phyloP scores from a whole-genome alignment of 2,329 filamentous ascomycete species.

The Chrysoporthe cubensis region DNA sequence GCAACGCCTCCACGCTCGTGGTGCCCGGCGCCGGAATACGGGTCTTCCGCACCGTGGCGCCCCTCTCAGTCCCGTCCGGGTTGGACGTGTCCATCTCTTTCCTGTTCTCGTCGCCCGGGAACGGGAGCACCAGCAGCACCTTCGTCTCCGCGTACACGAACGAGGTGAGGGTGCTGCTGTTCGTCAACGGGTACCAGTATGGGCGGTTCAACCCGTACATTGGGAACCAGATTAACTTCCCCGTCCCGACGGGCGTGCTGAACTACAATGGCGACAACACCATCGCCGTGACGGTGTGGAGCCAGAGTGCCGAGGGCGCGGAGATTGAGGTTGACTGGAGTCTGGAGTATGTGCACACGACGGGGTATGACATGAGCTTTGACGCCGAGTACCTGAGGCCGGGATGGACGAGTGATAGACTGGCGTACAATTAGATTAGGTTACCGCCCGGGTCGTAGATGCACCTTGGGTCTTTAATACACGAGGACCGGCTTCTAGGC shows the following conservation, averaged over 20 bases:
- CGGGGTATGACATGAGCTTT: conserved; percentile 55
- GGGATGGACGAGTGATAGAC: conserved; percentile 48
- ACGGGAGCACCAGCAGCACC: conserved; percentile 39
- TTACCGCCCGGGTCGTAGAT: not conserved
- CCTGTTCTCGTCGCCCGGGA: conserved; percentile 48
- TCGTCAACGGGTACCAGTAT: conserved; percentile 69
- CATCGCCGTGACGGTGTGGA: conserved; percentile 62
- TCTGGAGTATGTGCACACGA: conserved; percentile 57
- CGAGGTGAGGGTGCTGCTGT: conserved; percentile 55
- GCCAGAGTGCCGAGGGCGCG: conserved; percentile 56
- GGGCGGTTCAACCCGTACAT: conserved; percentile 63
- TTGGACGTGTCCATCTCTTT: conserved; percentile 62
- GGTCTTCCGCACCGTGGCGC: conserved; percentile 58
- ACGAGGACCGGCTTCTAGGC: no score
- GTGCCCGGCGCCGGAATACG: conserved; percentile 55
- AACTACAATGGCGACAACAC: conserved; percentile 63
- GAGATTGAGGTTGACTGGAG: conserved; percentile 54
- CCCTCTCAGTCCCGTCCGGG: conserved; percentile 53
- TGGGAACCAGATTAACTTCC: conserved; percentile 63
- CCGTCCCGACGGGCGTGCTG: conserved; percentile 62
- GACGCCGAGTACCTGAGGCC: conserved; percentile 54
- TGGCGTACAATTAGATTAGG: conserved; percentile 34
- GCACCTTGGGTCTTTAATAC: not conserved
- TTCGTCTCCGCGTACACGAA: conserved; percentile 43
- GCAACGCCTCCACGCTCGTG: conserved; percentile 42